Conservation (phyloP, 257 asterid species). For the Nicotiana tabacum region DNA sequence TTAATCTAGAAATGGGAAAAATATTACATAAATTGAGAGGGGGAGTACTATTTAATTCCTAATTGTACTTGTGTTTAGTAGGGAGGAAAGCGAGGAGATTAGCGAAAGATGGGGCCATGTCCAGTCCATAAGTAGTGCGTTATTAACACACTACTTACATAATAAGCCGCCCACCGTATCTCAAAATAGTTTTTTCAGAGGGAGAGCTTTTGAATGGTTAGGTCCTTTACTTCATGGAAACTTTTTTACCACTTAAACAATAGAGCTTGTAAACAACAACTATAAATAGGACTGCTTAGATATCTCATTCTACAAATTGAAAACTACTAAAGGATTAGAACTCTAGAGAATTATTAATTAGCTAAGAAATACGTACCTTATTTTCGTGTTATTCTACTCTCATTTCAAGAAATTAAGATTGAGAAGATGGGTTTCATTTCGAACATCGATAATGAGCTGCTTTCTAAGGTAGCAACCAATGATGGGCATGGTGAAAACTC, state of each 20-base stretch:
- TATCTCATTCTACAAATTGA: not conserved
- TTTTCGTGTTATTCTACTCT: not conserved
- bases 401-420: not conserved
- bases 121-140: not conserved
- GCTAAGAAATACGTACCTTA: not conserved
- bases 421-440: constrained; percentile 5
- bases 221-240: constrained; percentile 4
- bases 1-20: too few species aligned
- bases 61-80: not conserved
- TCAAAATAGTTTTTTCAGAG: not conserved
- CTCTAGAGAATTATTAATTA: not conserved
- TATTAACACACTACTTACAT: not conserved
- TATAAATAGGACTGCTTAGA: not conserved
- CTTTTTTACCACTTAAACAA: not conserved
- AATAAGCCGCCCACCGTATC: not conserved
- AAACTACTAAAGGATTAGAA: not conserved
- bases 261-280: not conserved
- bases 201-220: not conserved
- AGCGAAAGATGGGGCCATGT: not conserved
- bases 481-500: constrained; percentile 12
- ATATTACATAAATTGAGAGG: too few species aligned
- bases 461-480: constrained; percentile 7
- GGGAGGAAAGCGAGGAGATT: not conserved
- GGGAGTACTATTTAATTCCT: too few species aligned
- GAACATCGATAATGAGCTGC: not conserved